A percentile compares a stretch with the other conserved stretches of the same genome.
These are phyloP conservation scores for Claviceps quebecensis DNA, from an alignment of 2,329 filamentous ascomycete species.

Conservation along the genomic window DNA sequence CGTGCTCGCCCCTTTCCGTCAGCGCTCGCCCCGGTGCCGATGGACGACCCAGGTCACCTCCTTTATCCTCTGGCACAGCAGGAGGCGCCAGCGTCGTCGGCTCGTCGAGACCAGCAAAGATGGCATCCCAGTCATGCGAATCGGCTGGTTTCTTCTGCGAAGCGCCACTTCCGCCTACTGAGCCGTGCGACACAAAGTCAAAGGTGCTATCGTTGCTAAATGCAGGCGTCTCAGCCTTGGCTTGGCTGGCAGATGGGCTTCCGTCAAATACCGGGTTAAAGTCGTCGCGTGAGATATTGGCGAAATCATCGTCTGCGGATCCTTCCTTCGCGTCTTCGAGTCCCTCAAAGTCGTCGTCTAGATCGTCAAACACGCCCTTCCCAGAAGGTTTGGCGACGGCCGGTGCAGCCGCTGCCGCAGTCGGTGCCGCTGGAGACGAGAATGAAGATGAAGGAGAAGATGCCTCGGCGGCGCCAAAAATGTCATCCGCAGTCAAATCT, in stretches of 20 bases:
- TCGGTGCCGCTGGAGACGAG: background rate
- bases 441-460: background rate
- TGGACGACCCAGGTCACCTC: constrained; percentile 10
- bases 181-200: constrained; percentile 36
- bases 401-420: background rate
- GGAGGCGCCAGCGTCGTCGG: constrained; percentile 21
- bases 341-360: constrained; percentile 70
- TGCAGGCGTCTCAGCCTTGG: constrained; percentile 37
- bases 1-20: constrained; percentile 62
- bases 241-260: constrained; percentile 39
- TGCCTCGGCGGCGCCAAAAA: constrained; percentile 23
- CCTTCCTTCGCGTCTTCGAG: constrained; percentile 76
- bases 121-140: constrained; percentile 82
- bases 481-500: constrained; percentile 23
- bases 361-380: constrained; percentile 54
- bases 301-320: constrained; percentile 65
- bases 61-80: constrained; percentile 1
- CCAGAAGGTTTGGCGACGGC: constrained; percentile 17
- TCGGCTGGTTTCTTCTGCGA: constrained; percentile 28
- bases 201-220: constrained; percentile 44
- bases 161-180: constrained; percentile 18
- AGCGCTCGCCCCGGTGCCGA: constrained; percentile 46
- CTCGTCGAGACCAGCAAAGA: constrained; percentile 70
- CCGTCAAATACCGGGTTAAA: constrained; percentile 77
- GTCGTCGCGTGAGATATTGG: constrained; percentile 59